These are phyloP conservation scores for Pseudogymnoascus sp. DNA, from an alignment of 2,329 filamentous ascomycete genomes.

Conservation along the genomic window DNA sequence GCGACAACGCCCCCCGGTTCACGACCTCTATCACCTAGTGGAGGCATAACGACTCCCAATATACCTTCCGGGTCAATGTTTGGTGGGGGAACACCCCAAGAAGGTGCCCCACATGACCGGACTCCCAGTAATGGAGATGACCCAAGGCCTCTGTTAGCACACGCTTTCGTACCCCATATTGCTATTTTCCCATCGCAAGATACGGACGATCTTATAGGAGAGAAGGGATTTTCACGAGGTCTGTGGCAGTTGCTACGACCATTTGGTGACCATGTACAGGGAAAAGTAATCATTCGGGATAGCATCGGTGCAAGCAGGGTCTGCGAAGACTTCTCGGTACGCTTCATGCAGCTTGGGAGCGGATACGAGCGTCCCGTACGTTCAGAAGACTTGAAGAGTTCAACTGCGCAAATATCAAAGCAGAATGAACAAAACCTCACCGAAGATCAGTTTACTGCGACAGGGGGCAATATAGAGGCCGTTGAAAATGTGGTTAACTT, in stretches of 20 bases:
- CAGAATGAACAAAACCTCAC: constrained; percentile 14
- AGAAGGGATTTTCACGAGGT: constrained; percentile 78
- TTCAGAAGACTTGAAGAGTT: not conserved
- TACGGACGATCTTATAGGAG: constrained; percentile 67
- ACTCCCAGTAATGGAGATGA: constrained; percentile 30
- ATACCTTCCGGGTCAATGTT: constrained; percentile 52
- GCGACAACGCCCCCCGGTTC: constrained; percentile 62
- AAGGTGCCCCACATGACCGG: constrained; percentile 18
- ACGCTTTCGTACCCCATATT: constrained; percentile 82
- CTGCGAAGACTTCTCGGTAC: constrained; percentile 84
- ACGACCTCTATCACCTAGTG: constrained; percentile 58
- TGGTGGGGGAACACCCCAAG: constrained; percentile 31
- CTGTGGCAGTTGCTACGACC: constrained; percentile 80
- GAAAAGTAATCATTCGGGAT: constrained; percentile 84
- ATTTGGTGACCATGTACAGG: constrained; percentile 80
- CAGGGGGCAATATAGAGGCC: constrained; percentile 50
- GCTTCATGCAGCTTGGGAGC: constrained; percentile 67
- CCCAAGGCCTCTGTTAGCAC: constrained; percentile 61
- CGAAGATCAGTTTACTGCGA: constrained; percentile 11
- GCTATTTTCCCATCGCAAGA: constrained; percentile 81
- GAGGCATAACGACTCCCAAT: constrained; percentile 49
- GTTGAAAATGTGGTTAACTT: constrained; percentile 75
- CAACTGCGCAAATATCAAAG: not conserved
- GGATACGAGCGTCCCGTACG: constrained; percentile 41
- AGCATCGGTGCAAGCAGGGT: constrained; percentile 75